Base-by-base conservation (phyloP, 331 rosid species). In the Quercus phellos region DNA sequence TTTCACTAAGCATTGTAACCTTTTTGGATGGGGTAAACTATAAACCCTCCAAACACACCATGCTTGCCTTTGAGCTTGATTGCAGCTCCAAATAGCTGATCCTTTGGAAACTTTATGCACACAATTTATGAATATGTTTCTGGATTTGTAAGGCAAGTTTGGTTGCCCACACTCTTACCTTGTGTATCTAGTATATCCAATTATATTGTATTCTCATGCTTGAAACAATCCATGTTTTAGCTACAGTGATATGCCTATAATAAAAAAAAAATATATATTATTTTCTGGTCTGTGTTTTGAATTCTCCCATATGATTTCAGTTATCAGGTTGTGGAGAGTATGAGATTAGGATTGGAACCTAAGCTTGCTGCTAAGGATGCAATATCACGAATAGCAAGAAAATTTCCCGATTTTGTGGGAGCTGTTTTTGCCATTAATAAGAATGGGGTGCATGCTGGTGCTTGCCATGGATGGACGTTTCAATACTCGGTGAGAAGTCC, bases 291-390 rank as follows among this genome's bases (percentile, higher is more conserved):
- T 73, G n/a, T 14, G 26, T n/a, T 43, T 68, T 55, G 63, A 74
- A 61, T 66, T 21, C 58, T 75, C 72, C 10, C 42, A 38, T 78
- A 24, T 77, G 73, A 74, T 86, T 85, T 77, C 90, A 94, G 98
- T 68, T 94, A 94, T 88, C 99, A 94, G 89, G 96, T 94, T 24
- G 97, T 94, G 79, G 98, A 94, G 87, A 94, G 96, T 80, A 90
- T 94, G 99, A 89, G 96, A 85, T 77, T 88, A 30, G 98, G 99
- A 82, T 82, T 94, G 92, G 97, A 87, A 58, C 99, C 98, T n/a
- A 76, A 87, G 82, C 84, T 80, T 22, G 98, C 99, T 34, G 96
- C 97, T 2, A 70, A 81, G 81, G 96, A 95, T 77, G 98, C 98
- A 61, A 87, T 92, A 59, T 81, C 85, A 26, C 85, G 98, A 73